Percentiles rank a stretch among this genome's conserved stretches.
Evolutionary conservation across 1,284 basidiomycete genomes (phyloP).

Genomic region (Papiliotrema nemorosa): DNA sequence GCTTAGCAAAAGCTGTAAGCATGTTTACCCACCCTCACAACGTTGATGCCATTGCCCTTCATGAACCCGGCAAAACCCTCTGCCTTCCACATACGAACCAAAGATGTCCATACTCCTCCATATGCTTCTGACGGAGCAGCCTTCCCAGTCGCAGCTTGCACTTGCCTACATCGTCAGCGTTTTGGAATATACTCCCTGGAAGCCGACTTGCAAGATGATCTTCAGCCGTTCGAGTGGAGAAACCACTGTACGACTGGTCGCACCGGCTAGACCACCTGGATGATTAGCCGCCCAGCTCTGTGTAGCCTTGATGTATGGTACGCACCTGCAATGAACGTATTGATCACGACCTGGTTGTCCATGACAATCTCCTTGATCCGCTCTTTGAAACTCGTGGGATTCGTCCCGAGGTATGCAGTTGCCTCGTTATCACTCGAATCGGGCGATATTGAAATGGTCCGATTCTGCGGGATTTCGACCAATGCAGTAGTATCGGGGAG

Average conservation of each 20-base stretch:
- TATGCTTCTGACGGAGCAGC: slow-evolving; percentile 59
- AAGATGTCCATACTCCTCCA: slow-evolving; percentile 73
- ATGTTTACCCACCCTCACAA: slow-evolving; percentile 57
- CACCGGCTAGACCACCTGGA: slow-evolving; percentile 46
- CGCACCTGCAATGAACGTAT: slow-evolving; percentile 40
- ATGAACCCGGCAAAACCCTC: slow-evolving; percentile 90
- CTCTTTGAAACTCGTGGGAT: slow-evolving; percentile 3
- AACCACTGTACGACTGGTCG: slow-evolving; percentile 79
- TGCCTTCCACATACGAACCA: slow-evolving; percentile 81
- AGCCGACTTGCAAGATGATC: slow-evolving; percentile 76
- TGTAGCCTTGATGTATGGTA: slow-evolving; percentile 9
- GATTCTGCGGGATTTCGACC: too few relatives aligned
- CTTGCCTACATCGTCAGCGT: slow-evolving; percentile 60
- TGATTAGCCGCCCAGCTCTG: background rate
- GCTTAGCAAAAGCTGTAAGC: background rate
- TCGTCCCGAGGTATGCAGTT: background rate
- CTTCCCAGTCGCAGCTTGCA: slow-evolving; percentile 53
- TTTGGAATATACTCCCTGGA: too few relatives aligned
- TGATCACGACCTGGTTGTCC: slow-evolving; percentile 42
- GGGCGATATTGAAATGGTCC: background rate
- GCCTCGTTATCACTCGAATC: too few relatives aligned
- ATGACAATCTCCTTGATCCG: slow-evolving; percentile 24
- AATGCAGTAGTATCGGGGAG: too few relatives aligned
- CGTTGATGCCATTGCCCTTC: slow-evolving; percentile 83
- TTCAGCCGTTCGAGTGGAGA: slow-evolving; percentile 87